Evolutionary conservation across 352 stramenopile species (phyloP), one percentile per base, ranked within the genome.

Genomic region (Pythium volutum): DNA sequence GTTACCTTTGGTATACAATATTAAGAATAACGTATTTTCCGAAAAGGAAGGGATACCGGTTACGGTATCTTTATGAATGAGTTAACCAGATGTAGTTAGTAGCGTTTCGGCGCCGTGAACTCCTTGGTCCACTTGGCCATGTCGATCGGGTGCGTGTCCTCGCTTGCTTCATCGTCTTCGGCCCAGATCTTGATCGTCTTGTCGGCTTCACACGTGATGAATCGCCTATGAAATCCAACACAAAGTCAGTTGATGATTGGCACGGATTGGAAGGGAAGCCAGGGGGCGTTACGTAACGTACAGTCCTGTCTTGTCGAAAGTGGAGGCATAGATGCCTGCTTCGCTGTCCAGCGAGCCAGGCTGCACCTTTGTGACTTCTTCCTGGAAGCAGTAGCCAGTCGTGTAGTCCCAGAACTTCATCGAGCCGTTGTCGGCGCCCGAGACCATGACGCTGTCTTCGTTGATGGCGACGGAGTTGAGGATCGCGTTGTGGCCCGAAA

Each of bases 161-260:
- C 89, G n/a, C 89, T 98, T 0, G 97, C 96, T 8, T 92, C 79
- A 22, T 88, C 74, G 67, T 99, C 96, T 66, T 98, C 93, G 59
- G 98, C 96, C 96, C 97, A 99, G 62, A 99, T 97, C 66, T 99
- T 99, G 71, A 99, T 98, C 3, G 95, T 98, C 79, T 99, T 99
- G 79, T 99, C 98, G 0, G 97, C 97, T 73, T 99, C 97, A 59
- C 96, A 97, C 18, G 97, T 99, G 67, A 99, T 97, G 25, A 99
- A 87, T 23, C 98, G 89, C 48, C 94, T 99, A 46, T 6, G 41
- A 42, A 26, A 57, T 27, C 34, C 11, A 39, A 49, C 3, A 48
- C 9, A 41, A 18, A 64, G 29, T 46, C 69, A 23, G 48, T 4
- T 62, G 42, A 46, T 16, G 15, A 16, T 9, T 22, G 15, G 3